Base-by-base conservation (phyloP, 192 early-diverging fungal species). In the Linnemannia exigua region DNA sequence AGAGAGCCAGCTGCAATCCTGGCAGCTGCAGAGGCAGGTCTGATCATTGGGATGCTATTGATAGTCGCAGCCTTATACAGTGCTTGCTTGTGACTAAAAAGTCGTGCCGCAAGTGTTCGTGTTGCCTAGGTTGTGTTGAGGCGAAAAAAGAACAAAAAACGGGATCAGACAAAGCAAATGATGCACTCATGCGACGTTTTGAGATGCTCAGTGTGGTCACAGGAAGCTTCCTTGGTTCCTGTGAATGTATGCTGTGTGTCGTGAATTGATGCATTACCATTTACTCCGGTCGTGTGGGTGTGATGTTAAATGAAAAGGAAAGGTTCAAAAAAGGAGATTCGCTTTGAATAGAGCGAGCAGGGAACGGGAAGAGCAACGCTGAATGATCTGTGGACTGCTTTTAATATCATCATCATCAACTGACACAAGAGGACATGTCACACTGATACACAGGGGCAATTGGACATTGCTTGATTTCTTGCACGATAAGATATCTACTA, bases 81-180 rank as follows among this genome's bases (percentile, higher is more conserved):
- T 47, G 22, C 36, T 33, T 54, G 72, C 50, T n/a, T 17, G 44
- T 17, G 68, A 15, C 74, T 68, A 44, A 82, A 7, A 0, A 82
- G 22, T 52, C 71, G 75, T 83, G 71, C 75, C 70, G 76, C 71
- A 68, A 83, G 81, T 69, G 72, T 58, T 50, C 66, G 81, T 78
- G 81, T 83, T 25, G 75, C 54, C 81, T 83, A 72, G 8, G n/a
- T n/a, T n/a, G 25, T 37, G 41, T 71, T 25, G 20, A 46, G 1
- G 19, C 22, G 70, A n/a, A 46, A 71, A 28, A 46, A 46, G 25
- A 16, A 25, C 19, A 41, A 20, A 44, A 71, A 14, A 46, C n/a
- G 25, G 8, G 41, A 71, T 28, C 41, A 71, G 58, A 1, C 3
- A 63, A 3, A 44, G 41, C 41, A 44, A 44, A 6, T 44, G 41